These are phyloP conservation scores for Ceratocystis colombiana DNA, from an alignment of 2,329 filamentous ascomycete genomes.

Conservation along the genomic window DNA sequence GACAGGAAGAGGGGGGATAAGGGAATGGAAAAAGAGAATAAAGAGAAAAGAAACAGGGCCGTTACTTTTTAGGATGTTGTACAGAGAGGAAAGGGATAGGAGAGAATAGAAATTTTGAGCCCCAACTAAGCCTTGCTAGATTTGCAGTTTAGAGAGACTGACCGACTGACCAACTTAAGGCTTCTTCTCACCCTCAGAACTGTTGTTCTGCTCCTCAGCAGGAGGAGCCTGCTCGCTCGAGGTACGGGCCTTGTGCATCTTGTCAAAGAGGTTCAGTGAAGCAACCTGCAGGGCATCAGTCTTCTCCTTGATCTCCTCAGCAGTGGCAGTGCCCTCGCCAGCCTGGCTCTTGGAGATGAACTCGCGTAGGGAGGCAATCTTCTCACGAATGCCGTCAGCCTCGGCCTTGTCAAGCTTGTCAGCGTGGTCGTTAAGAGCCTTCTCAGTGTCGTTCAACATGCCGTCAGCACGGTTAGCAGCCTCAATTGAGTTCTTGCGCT, in stretches of 20 bases:
- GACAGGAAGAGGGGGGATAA: background rate
- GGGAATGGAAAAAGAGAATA: background rate
- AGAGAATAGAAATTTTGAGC: constrained; percentile 18
- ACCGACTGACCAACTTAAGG: constrained; percentile 38
- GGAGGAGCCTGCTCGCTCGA: constrained; percentile 49
- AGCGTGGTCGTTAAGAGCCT: constrained; percentile 91
- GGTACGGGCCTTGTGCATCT: constrained; percentile 94
- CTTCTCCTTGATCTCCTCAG: constrained; percentile 91
- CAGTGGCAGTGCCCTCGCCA: constrained; percentile 75
- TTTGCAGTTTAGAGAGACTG: too few species aligned
- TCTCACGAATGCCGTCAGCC: constrained; percentile 85
- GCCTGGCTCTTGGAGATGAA: constrained; percentile 90
- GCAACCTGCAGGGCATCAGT: constrained; percentile 95
- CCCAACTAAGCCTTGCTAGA: background rate
- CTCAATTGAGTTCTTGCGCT: constrained; percentile 92
- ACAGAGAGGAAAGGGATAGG: constrained; percentile 23
- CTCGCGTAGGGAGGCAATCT: constrained; percentile 76
- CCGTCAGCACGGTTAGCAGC: constrained; percentile 94
- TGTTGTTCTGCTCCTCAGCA: constrained; percentile 56
- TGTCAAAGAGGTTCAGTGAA: constrained; percentile 94
- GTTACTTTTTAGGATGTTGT: constrained; percentile 18
- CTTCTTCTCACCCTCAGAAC: constrained; percentile 58
- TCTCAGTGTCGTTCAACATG: constrained; percentile 94
- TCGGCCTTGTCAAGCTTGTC: constrained; percentile 96
- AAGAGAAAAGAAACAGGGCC: background rate